Conservation (phyloP, 129 eudicot genomes). For the Lonicera japonica region DNA sequence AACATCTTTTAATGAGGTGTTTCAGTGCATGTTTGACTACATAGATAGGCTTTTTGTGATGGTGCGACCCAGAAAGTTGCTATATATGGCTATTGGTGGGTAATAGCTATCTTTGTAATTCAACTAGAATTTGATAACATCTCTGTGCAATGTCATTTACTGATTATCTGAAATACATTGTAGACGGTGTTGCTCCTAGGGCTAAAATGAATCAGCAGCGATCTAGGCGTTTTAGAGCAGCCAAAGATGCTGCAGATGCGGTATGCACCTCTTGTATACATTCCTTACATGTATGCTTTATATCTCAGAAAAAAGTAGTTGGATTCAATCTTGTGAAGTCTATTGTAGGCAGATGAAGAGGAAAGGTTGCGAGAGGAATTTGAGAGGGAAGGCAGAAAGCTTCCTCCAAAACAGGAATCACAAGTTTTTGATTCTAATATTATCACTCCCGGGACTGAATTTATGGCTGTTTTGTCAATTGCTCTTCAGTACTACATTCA, state of each 20-base stretch:
- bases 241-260: conserved; percentile 15
- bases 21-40: conserved; percentile 37
- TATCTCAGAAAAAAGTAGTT: not conserved
- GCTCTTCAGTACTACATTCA: conserved; percentile 30
- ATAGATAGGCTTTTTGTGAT: conserved; percentile 50
- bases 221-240: conserved; percentile 20
- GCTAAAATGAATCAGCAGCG: conserved; percentile 30
- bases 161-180: too few species aligned
- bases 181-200: conserved; percentile 29
- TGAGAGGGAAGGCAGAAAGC: conserved; percentile 30
- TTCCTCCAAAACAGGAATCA: conserved; percentile 19
- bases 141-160: too few species aligned
- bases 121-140: not conserved
- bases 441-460: conserved; percentile 32
- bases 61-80: conserved; percentile 57
- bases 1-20: conserved; percentile 23
- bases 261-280: not conserved
- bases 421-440: conserved; percentile 29
- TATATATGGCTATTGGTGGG: conserved; percentile 62
- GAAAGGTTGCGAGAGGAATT: conserved; percentile 18
- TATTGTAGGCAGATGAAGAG: conserved; percentile 28
- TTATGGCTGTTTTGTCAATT: conserved; percentile 25
- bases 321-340: not conserved
- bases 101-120: not conserved
- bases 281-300: not conserved